Evolutionary conservation across 2,329 filamentous ascomycete species (phyloP), one percentile per base, ranked within the genome.

Genomic region (Neonectria punicea): DNA sequence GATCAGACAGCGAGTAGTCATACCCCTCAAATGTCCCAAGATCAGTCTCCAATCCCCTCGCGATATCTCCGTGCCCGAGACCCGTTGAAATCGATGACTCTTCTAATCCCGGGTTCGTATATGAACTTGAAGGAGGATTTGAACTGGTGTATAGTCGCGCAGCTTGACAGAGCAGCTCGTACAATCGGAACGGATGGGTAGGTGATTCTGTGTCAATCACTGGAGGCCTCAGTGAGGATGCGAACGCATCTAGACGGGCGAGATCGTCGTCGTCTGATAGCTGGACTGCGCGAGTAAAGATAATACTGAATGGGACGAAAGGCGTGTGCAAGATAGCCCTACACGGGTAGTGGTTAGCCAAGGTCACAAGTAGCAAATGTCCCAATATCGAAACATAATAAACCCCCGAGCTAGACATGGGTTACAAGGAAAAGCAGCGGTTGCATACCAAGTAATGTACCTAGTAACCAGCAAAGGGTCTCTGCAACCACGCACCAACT

Each of bases 251-350:
- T 1, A 80, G 51, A 2, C 68, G 70, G 3, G 20, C 44, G 1
- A 73, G 32, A 11, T 73, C 70, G 1, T 58, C 54, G 3, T n/a
- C 0, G 6, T 65, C 36, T 1, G 11, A 66, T 56, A 57, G 41
- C 43, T 77, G 73, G 30, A 80, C 69, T 7, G 72, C 73, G 8
- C 72, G 73, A 1, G 74, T 76, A 49, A 81, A 78, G 0, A 81
- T 41, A 4, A 81, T 78, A 50, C 74, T 80, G 58, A 81, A 81
- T 2, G 80, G 75, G 1, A 79, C 75, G 61, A 81, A 81, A 4
- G 80, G 79, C 2, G 66, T 73, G 20, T 80, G 73, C 2, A 80
- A 44, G 4, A 81, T 69, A 2, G 75, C 74, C 80, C 80, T 81
- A 9, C 2, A 16, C 6, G 20, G 5, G 2, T 2, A 36, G 9